Conservation (phyloP, 2,329 filamentous ascomycete species). For the Microdochium paspali region DNA sequence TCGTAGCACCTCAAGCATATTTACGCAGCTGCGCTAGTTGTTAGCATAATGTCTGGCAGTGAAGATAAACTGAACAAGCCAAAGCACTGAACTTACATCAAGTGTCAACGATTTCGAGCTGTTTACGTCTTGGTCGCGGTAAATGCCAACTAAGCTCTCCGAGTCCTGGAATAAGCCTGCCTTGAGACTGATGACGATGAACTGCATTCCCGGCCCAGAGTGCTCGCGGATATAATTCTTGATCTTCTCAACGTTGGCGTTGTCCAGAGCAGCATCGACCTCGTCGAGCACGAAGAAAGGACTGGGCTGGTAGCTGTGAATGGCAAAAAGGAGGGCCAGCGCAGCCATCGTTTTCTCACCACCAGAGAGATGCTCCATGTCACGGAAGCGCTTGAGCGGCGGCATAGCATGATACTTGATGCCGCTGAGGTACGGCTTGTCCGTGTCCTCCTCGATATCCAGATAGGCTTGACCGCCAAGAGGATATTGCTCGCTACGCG, state of each 20-base stretch:
- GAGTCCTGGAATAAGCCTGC: slow-evolving; percentile 92
- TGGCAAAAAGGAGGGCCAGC: slow-evolving; percentile 88
- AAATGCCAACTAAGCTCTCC: slow-evolving; percentile 91
- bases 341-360: slow-evolving; percentile 99
- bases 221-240: slow-evolving; percentile 94
- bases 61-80: neutral
- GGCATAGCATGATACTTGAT: slow-evolving; percentile 99
- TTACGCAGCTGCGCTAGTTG: slow-evolving; percentile 16
- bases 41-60: neutral
- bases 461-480: slow-evolving; percentile 85
- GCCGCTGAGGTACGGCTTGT: slow-evolving; percentile 88
- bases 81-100: slow-evolving; percentile 61
- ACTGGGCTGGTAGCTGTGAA: slow-evolving; percentile 90
- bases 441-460: slow-evolving; percentile 87
- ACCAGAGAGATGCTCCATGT: slow-evolving; percentile 97
- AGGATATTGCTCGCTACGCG: slow-evolving; percentile 80
- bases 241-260: slow-evolving; percentile 92
- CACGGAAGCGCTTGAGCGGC: slow-evolving; percentile 92
- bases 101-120: slow-evolving; percentile 84
- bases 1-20: slow-evolving; percentile 9
- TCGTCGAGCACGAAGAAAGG: slow-evolving; percentile 98
- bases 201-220: slow-evolving; percentile 94
- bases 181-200: slow-evolving; percentile 96
- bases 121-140: slow-evolving; percentile 89
- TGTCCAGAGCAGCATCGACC: slow-evolving; percentile 95